phyloP scores from a whole-genome alignment of 2,329 filamentous ascomycete species.

The Aspergillus tanneri region DNA sequence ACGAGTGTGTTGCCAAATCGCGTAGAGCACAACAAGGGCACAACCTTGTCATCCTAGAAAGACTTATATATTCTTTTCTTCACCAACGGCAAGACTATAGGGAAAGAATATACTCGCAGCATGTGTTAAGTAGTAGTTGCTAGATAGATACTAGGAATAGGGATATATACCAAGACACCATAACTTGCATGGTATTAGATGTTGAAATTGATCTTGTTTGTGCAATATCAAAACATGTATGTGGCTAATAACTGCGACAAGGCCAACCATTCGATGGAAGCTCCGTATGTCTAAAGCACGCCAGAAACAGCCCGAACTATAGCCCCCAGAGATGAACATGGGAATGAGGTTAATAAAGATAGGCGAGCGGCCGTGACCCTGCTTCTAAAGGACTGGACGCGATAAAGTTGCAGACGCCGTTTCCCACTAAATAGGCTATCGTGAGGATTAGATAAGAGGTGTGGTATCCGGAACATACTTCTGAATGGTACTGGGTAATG shows the following conservation, averaged over 20 bases:
- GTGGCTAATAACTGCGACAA: slow-evolving; percentile 8
- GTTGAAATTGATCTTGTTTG: slow-evolving; percentile 1
- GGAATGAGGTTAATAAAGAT: slow-evolving; percentile 3
- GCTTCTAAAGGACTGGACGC: slow-evolving; percentile 1
- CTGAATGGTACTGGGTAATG: neutral
- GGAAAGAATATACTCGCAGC: slow-evolving; percentile 9
- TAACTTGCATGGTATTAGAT: slow-evolving; percentile 4
- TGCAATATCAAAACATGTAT: slow-evolving; percentile 8
- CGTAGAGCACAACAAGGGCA: slow-evolving; percentile 6
- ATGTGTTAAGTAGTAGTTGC: neutral
- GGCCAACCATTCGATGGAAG: slow-evolving; percentile 3
- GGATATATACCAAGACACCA: slow-evolving; percentile 5
- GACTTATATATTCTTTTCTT: slow-evolving; percentile 9
- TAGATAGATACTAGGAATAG: neutral
- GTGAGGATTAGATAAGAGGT: neutral
- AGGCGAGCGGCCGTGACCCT: slow-evolving; percentile 3
- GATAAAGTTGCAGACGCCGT: neutral
- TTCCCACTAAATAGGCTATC: slow-evolving; percentile 1
- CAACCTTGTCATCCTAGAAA: slow-evolving; percentile 7
- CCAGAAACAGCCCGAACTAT: slow-evolving; percentile 7
- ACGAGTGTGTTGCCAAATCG: slow-evolving; percentile 9
- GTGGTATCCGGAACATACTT: slow-evolving; percentile 1
- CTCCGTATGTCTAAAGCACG: slow-evolving; percentile 6
- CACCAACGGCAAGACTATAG: slow-evolving; percentile 4
- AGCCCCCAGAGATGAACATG: slow-evolving; percentile 3